A percentile compares a stretch with the other conserved stretches of the same genome.
Evolutionary conservation across 2,329 filamentous ascomycete genomes (phyloP).

Genomic region (Colletotrichum navitas): DNA sequence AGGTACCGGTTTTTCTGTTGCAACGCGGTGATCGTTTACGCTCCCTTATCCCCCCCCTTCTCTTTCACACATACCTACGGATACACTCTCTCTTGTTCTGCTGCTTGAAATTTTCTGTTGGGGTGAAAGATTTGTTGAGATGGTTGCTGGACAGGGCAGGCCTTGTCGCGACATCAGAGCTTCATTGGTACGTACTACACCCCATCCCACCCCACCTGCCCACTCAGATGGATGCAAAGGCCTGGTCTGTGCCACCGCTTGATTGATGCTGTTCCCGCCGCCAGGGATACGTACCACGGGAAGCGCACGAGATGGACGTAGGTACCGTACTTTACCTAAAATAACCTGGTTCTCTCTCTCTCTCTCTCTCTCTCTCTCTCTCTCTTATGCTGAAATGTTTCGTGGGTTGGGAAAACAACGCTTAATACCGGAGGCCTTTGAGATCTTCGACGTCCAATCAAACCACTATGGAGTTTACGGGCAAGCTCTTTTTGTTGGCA

Average conservation of each 20-base stretch:
- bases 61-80: background rate
- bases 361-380: too few species aligned
- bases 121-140: conserved; percentile 38
- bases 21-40: conserved; percentile 7
- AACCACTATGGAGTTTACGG: background rate
- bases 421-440: conserved; percentile 17
- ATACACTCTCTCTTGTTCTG: background rate
- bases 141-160: conserved; percentile 37
- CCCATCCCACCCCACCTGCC: background rate
- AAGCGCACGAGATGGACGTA: too few species aligned
- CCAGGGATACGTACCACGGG: conserved; percentile 17
- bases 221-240: conserved; percentile 22
- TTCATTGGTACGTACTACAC: conserved; percentile 31
- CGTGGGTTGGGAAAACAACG: background rate
- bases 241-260: conserved; percentile 19
- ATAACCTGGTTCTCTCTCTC: too few species aligned
- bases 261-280: background rate
- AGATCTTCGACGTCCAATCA: conserved; percentile 14
- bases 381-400: background rate
- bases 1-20: conserved; percentile 21
- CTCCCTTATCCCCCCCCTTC: background rate
- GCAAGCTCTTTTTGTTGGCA: background rate
- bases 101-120: conserved; percentile 40
- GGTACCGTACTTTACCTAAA: background rate
- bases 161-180: conserved; percentile 29